Evolutionary conservation across 345 rosid genomes (phyloP), one percentile per base, ranked within the genome.

Genomic region (Gynandropsis gynandra): DNA sequence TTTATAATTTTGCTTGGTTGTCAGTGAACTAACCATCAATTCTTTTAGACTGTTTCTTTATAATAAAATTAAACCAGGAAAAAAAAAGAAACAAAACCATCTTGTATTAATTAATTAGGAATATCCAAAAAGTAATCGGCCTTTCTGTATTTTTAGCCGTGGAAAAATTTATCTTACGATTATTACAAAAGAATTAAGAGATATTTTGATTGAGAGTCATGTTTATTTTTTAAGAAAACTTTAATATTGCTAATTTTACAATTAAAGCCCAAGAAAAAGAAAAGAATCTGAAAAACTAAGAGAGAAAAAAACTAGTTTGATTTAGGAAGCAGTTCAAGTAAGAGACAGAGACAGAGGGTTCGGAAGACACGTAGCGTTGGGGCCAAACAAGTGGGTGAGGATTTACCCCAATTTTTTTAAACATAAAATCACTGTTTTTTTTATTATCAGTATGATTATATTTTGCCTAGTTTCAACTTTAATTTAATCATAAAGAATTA

Each of bases 1-100:
- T 27, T 5, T 24, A 24, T 24, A 29, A 36, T 19, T 51, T 67
- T 56, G 40, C 60, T 65, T 78, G 71, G 77, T 45, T 81, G 72
- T 66, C 76, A 76, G 48, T 70, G 64, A 74, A 54, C 73, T 54
- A 64, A 68, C 80, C 46, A 50, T 36, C 19, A 4, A 57, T 29
- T 11, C 27, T 37, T 31, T 37, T 57, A 18, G 51, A 43, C 35
- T 37, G 51, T 58, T 50, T 42, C 42, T 31, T 42, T 42, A 4
- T 55, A 44, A 47, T 18, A 24, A 24, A 24, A 24, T 2, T 24
- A 24, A n/a, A n/a, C n/a, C n/a, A n/a, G n/a, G n/a, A n/a, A n/a
- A n/a, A n/a, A n/a, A n/a, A n/a, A n/a, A n/a, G n/a, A n/a, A n/a
- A n/a, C n/a, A n/a, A n/a, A n/a, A n/a, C 24, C 21, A 27, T 35